phyloP scores from a whole-genome alignment of 805 yeast species.

The Yarrowia osloensis region DNA sequence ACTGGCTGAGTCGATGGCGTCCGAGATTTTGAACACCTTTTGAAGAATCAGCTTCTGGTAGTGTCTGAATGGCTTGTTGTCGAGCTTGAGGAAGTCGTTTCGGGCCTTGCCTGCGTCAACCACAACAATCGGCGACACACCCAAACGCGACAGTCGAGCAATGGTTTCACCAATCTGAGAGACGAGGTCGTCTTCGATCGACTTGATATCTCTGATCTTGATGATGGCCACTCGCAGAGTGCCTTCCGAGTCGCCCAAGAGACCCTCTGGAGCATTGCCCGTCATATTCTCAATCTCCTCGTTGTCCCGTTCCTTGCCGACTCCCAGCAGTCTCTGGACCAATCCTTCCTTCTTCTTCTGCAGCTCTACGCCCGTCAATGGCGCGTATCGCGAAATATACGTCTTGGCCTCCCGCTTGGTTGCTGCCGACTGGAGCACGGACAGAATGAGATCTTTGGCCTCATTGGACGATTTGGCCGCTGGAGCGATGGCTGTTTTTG shows the following conservation, averaged over 20 bases:
- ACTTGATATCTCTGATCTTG: conserved; percentile 48
- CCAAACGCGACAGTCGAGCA: conserved; percentile 57
- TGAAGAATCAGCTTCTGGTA: conserved; percentile 37
- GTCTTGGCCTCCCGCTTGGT: conserved; percentile 89
- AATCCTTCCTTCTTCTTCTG: conserved; percentile 44
- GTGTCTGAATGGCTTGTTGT: conserved; percentile 37
- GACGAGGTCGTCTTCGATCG: conserved; percentile 36
- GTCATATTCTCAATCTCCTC: background rate
- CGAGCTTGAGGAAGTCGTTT: conserved; percentile 35
- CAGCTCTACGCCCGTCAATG: conserved; percentile 33
- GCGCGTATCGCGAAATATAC: conserved; percentile 67
- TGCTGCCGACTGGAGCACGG: conserved; percentile 86
- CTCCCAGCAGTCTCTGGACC: conserved; percentile 42
- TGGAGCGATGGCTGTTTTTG: conserved; percentile 9
- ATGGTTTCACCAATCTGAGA: conserved; percentile 56
- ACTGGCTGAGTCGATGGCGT: conserved; percentile 34
- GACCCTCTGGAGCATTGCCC: background rate
- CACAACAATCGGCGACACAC: conserved; percentile 72
- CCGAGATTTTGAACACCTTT: conserved; percentile 34
- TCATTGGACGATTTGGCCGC: conserved; percentile 31
- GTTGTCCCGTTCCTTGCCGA: conserved; percentile 27
- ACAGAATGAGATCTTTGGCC: conserved; percentile 62
- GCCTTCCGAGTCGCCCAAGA: conserved; percentile 33
- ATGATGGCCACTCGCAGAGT: conserved; percentile 55
- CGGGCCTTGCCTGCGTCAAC: conserved; percentile 50